phyloP scores from a whole-genome alignment of 768 basidiomycete species.

The Boletus sp. region DNA sequence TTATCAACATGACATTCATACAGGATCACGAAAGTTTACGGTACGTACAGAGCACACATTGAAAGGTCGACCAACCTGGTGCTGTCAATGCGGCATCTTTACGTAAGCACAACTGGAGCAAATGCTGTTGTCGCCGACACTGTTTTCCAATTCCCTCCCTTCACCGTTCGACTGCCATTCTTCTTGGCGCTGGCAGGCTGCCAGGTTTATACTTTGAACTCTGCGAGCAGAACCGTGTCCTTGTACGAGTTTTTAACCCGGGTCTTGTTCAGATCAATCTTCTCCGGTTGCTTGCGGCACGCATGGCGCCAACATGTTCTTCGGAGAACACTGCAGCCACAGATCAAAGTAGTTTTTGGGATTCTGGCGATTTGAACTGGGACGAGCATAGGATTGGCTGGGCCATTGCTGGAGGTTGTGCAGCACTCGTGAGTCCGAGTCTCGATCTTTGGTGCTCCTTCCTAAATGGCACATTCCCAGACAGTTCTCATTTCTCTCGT shows the following conservation, averaged over 20 bases:
- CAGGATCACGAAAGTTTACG: too few species aligned
- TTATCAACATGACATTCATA: too few species aligned
- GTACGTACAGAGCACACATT: too few species aligned
- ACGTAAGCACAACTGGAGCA: background rate
- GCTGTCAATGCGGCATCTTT: background rate
- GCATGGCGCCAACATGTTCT: conserved; percentile 40
- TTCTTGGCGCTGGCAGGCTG: conserved; percentile 4
- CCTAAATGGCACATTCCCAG: conserved; percentile 31
- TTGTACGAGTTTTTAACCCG: conserved; percentile 5
- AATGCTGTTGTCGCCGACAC: background rate
- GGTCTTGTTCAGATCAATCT: background rate
- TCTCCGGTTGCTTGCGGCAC: background rate
- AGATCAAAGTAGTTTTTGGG: conserved; percentile 68
- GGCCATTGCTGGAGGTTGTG: conserved; percentile 64
- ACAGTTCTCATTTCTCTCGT: conserved; percentile 58
- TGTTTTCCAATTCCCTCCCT: background rate
- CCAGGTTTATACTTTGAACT: conserved; percentile 3
- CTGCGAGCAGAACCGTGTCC: background rate
- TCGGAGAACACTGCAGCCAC: conserved; percentile 45
- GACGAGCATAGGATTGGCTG: conserved; percentile 66
- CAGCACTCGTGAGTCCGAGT: conserved; percentile 45
- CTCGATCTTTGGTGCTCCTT: background rate
- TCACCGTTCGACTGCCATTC: background rate
- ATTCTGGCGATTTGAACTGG: conserved; percentile 50
- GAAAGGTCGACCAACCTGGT: too few species aligned